These are phyloP conservation scores for Pseudozyma tsukubaensis DNA, from an alignment of 1,284 basidiomycete species.

Conservation along the genomic window DNA sequence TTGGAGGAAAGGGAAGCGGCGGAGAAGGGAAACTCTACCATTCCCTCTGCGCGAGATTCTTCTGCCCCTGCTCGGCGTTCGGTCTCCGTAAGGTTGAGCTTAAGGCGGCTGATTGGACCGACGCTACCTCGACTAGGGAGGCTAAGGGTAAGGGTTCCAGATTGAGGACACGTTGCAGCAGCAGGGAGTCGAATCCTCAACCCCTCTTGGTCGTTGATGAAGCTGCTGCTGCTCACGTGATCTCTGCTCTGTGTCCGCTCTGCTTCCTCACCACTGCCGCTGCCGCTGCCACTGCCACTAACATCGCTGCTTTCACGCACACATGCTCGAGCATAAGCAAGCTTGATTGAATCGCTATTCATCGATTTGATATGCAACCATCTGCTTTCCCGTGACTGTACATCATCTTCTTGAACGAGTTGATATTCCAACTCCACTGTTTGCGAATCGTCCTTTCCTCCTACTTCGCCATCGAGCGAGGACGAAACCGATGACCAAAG, in stretches of 20 bases:
- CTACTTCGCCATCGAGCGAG: too few species aligned
- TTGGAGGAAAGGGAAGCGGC: constrained; percentile 6
- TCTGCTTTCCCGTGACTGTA: constrained; percentile 1
- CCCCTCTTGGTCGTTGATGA: too few species aligned
- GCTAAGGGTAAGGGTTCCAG: constrained; percentile 6
- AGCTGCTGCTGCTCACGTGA: constrained; percentile 11
- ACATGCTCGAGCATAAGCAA: constrained; percentile 13
- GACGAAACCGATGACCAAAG: constrained; percentile 16
- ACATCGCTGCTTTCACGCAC: constrained; percentile 3
- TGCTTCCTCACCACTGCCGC: constrained; percentile 5
- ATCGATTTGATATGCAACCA: constrained; percentile 13
- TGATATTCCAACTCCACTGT: constrained; percentile 16
- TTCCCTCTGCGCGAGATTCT: constrained; percentile 12
- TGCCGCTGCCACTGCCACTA: constrained; percentile 8
- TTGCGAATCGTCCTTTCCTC: neutral
- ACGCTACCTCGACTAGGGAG: neutral
- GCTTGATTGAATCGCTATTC: constrained; percentile 1
- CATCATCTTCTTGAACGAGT: constrained; percentile 3
- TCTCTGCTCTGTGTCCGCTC: constrained; percentile 14
- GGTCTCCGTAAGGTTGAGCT: constrained; percentile 17
- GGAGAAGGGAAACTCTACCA: constrained; percentile 28
- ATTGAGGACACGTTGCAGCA: constrained; percentile 3
- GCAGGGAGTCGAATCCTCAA: constrained; percentile 14
- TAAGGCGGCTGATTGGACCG: constrained; percentile 14
- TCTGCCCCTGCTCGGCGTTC: constrained; percentile 10